A percentile compares a stretch with the other conserved stretches of the same genome.
These are phyloP conservation scores for Komagataella pseudopastoris DNA, from an alignment of 805 yeast genomes.

Conservation along the genomic window DNA sequence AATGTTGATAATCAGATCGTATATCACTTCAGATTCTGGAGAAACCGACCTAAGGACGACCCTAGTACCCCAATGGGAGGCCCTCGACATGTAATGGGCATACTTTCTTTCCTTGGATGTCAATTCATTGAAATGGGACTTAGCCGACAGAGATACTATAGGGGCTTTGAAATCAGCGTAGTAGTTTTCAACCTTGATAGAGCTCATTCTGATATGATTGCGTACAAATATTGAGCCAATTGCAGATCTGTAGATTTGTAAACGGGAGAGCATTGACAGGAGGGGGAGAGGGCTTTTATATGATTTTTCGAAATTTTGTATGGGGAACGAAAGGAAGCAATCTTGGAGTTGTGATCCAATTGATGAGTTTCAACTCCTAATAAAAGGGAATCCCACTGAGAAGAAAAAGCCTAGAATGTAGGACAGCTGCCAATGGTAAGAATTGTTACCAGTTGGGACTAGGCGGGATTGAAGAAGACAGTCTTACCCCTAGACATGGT, in stretches of 20 bases:
- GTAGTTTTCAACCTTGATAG: conserved; percentile 5
- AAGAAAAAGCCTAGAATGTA: too few relatives aligned
- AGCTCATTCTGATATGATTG: background rate
- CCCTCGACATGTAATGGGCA: conserved; percentile 76
- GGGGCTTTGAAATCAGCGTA: conserved; percentile 59
- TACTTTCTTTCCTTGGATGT: conserved; percentile 48
- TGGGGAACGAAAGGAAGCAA: background rate
- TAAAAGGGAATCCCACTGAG: background rate
- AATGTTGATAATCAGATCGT: conserved; percentile 49
- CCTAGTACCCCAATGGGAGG: conserved; percentile 74
- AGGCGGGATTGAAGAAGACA: too few relatives aligned
- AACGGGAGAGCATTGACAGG: background rate
- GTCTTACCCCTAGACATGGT: background rate
- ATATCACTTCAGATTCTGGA: conserved; percentile 66
- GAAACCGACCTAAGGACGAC: conserved; percentile 73
- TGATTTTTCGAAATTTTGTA: background rate
- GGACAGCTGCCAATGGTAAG: background rate
- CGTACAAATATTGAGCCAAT: background rate
- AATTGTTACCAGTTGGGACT: background rate
- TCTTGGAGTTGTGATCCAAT: background rate
- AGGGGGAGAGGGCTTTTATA: background rate
- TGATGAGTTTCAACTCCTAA: background rate
- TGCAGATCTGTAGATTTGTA: background rate
- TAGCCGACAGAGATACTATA: conserved; percentile 54
- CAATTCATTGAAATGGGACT: conserved; percentile 53